phyloP scores from a whole-genome alignment of 2,329 filamentous ascomycete species.

The Curvularia spicifera region DNA sequence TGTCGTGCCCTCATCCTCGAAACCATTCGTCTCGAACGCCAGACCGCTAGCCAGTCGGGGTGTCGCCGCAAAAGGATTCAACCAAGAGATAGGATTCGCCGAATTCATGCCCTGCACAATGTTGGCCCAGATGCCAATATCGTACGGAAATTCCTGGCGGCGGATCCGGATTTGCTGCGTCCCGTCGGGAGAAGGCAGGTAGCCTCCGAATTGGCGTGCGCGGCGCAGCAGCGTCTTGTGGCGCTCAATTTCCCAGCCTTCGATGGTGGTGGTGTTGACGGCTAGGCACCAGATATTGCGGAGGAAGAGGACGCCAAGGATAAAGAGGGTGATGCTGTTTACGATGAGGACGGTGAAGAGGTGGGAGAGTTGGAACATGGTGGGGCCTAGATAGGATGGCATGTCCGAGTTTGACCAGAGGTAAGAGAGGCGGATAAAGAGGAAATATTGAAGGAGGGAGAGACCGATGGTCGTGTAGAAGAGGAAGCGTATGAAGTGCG shows the following conservation, averaged over 20 bases:
- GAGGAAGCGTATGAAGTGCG: constrained; percentile 82
- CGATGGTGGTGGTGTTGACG: constrained; percentile 80
- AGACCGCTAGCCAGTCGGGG: constrained; percentile 60
- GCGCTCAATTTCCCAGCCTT: constrained; percentile 70
- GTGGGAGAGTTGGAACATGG: constrained; percentile 62
- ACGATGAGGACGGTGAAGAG: constrained; percentile 66
- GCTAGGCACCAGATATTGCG: constrained; percentile 64
- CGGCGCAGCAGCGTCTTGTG: constrained; percentile 55
- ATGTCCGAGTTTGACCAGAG: constrained; percentile 71
- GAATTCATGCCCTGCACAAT: constrained; percentile 78
- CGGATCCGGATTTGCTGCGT: constrained; percentile 58
- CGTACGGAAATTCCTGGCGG: constrained; percentile 80
- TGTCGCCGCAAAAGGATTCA: constrained; percentile 68
- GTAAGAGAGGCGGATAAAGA: constrained; percentile 64
- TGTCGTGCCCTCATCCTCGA: constrained; percentile 60
- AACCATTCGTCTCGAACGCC: constrained; percentile 75
- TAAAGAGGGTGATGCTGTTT: constrained; percentile 66
- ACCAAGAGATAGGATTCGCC: constrained; percentile 67
- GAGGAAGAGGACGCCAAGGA: constrained; percentile 69
- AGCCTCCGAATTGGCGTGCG: constrained; percentile 61
- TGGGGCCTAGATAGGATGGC: constrained; percentile 74
- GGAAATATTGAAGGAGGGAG: constrained; percentile 64
- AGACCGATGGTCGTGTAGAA: constrained; percentile 71
- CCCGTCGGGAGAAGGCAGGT: constrained; percentile 63
- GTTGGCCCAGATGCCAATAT: constrained; percentile 77